A percentile compares a stretch with the other conserved stretches of the same genome.
phyloP scores from a whole-genome alignment of 2,329 filamentous ascomycete genomes.

The Reticulascus tulasneorum region DNA sequence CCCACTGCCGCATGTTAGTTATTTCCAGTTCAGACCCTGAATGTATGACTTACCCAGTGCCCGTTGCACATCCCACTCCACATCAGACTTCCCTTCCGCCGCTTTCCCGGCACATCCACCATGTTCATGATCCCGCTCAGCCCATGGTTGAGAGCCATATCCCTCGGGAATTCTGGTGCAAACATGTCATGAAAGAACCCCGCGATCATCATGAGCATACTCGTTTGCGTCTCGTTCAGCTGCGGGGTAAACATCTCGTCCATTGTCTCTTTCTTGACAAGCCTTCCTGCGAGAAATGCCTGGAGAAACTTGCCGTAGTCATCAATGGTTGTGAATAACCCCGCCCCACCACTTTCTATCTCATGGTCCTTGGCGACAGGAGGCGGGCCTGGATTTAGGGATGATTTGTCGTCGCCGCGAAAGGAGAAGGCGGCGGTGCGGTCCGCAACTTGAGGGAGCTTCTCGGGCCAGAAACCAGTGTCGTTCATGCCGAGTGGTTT shows the following conservation, averaged over 20 bases:
- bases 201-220: conserved; percentile 15
- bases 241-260: conserved; percentile 36
- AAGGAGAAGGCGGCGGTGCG: conserved; percentile 17
- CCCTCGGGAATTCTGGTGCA: conserved; percentile 31
- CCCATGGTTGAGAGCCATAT: conserved; percentile 30
- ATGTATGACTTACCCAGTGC: conserved; percentile 33
- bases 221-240: conserved; percentile 27
- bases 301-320: conserved; percentile 35
- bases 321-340: conserved; percentile 35
- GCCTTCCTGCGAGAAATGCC: conserved; percentile 24
- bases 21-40: background rate
- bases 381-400: conserved; percentile 15
- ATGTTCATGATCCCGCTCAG: conserved; percentile 35
- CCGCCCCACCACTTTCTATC: conserved; percentile 39
- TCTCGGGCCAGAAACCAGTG: conserved; percentile 31
- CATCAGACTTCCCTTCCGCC: conserved; percentile 36
- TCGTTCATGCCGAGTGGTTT: conserved; percentile 29
- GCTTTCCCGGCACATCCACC: conserved; percentile 33
- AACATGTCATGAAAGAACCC: conserved; percentile 19
- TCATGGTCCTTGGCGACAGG: conserved; percentile 24
- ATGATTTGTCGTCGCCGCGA: conserved; percentile 15
- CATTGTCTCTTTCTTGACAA: conserved; percentile 26
- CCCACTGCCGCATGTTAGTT: conserved; percentile 27
- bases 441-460: conserved; percentile 19
- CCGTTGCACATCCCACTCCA: conserved; percentile 40